Conservation (phyloP, 1,139 yeast genomes). For the Saccharomycopsis hybrid region DNA sequence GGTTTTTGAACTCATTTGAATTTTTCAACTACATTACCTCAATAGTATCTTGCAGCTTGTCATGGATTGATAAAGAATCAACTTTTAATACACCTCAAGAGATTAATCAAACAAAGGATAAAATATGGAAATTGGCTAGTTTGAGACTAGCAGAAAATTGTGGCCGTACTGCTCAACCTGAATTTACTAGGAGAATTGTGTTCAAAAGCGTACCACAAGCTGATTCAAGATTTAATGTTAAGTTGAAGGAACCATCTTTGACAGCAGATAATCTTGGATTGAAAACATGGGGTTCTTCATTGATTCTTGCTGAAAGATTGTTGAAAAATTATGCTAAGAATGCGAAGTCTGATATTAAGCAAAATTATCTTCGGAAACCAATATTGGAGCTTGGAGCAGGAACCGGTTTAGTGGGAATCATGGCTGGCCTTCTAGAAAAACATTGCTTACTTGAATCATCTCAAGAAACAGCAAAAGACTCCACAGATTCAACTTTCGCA, state of each 20-base stretch:
- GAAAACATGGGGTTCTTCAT: constrained; percentile 94
- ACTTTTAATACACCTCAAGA: constrained; percentile 22
- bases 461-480: constrained; percentile 24
- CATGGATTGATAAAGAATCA: constrained; percentile 36
- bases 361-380: constrained; percentile 25
- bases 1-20: constrained; percentile 27
- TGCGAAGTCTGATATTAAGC: neutral
- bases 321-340: constrained; percentile 23
- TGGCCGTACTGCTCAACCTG: constrained; percentile 83
- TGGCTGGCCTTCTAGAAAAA: constrained; percentile 33
- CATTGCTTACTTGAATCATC: constrained; percentile 27
- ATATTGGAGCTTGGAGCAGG: constrained; percentile 88
- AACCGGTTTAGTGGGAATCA: constrained; percentile 78
- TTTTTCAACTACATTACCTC: constrained; percentile 58
- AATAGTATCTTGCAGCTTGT: constrained; percentile 50
- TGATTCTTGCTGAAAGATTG: constrained; percentile 56
- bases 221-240: constrained; percentile 31
- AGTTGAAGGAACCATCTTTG: constrained; percentile 73
- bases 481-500: too few relatives aligned
- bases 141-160: constrained; percentile 71
- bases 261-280: constrained; percentile 84
- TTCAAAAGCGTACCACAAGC: constrained; percentile 28
- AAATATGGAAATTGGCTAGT: constrained; percentile 51
- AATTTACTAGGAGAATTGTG: constrained; percentile 45
- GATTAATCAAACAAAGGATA: constrained; percentile 31